phyloP scores from a whole-genome alignment of 179 eudicot genomes.

The Spinacia oleracea region DNA sequence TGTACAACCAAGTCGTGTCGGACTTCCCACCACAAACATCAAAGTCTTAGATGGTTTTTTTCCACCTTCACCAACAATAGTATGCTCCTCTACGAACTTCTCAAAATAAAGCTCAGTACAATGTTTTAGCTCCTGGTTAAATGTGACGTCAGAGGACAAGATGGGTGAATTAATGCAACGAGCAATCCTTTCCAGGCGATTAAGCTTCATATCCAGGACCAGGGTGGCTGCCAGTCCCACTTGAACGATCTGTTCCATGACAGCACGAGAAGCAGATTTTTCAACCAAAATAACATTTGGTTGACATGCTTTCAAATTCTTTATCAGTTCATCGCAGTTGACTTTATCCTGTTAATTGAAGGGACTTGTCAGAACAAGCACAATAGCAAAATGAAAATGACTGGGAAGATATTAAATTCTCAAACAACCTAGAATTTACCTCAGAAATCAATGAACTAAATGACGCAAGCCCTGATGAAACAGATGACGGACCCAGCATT shows the following conservation, averaged over 20 bases:
- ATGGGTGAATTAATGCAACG: slow-evolving; percentile 82
- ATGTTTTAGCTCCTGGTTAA: slow-evolving; percentile 54
- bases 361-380: slow-evolving; percentile 26
- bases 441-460: slow-evolving; percentile 59
- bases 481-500: slow-evolving; percentile 66
- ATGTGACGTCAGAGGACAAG: slow-evolving; percentile 50
- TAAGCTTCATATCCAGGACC: slow-evolving; percentile 87
- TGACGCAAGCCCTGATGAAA: slow-evolving; percentile 71
- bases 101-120: slow-evolving; percentile 76
- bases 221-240: slow-evolving; percentile 72
- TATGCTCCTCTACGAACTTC: slow-evolving; percentile 78
- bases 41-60: slow-evolving; percentile 78
- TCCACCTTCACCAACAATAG: slow-evolving; percentile 49
- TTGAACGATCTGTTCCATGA: slow-evolving; percentile 66
- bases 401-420: not conserved
- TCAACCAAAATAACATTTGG: slow-evolving; percentile 90
- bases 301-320: slow-evolving; percentile 53
- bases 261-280: slow-evolving; percentile 81
- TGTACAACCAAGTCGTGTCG: slow-evolving; percentile 77
- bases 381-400: not conserved
- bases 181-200: slow-evolving; percentile 88
- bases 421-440: slow-evolving; percentile 20
- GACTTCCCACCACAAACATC: slow-evolving; percentile 92
- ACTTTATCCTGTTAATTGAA: slow-evolving; percentile 47
- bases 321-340: slow-evolving; percentile 41